Evolutionary conservation across 306 rosid genomes (phyloP).

Genomic region (Ormosia semicastrata): DNA sequence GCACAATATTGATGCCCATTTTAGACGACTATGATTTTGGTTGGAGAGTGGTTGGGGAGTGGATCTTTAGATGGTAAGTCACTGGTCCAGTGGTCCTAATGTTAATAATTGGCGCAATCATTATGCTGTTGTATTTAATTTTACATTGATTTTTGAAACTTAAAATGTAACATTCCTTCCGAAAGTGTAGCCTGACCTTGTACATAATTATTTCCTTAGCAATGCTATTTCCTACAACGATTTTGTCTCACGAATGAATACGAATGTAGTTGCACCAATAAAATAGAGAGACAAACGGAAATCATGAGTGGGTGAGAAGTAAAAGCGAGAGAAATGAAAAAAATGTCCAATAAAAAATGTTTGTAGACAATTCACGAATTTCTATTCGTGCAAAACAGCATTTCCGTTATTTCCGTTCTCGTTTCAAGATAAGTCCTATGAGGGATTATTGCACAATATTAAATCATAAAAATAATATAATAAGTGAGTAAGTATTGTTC

Average conservation of each 20-base stretch:
- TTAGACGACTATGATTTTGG: neutral
- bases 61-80: neutral
- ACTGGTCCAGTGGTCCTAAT: neutral
- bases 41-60: neutral
- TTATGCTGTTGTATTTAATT: conserved; percentile 29
- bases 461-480: too few species aligned
- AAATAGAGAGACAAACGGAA: too few species aligned
- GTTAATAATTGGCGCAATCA: neutral
- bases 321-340: too few species aligned
- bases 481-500: too few species aligned
- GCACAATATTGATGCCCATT: neutral
- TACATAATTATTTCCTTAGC: neutral
- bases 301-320: too few species aligned
- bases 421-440: neutral
- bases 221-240: too few species aligned
- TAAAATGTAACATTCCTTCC: neutral
- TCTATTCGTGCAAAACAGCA: too few species aligned
- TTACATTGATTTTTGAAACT: conserved; percentile 19
- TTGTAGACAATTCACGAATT: too few species aligned
- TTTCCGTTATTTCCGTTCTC: neutral
- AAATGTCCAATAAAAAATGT: too few species aligned
- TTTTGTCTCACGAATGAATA: too few species aligned
- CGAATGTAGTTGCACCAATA: too few species aligned
- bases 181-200: neutral
- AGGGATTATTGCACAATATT: neutral